Evolutionary conservation across 1,284 basidiomycete genomes (phyloP), one percentile per base, ranked within the genome.

Genomic region (Ceratobasidium sp.): DNA sequence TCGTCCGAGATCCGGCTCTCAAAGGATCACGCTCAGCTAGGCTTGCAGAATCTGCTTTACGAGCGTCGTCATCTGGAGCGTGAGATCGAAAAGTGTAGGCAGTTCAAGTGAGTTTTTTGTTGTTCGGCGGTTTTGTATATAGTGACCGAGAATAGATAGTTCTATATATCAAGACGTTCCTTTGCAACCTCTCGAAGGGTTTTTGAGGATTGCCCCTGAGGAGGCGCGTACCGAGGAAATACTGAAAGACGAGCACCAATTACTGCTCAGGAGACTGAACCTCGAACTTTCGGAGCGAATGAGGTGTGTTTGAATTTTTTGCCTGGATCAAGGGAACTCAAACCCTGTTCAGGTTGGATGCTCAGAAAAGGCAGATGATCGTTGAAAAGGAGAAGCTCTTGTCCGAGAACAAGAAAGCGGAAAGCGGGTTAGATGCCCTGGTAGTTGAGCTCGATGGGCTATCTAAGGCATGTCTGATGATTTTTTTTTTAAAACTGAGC

Each of bases 31-130:
- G 88, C 90, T 0, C 87, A 92, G 80, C 86, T 93, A 33, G 86
- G 88, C 16, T 85, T 93, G 40, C 91, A 93, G 79, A 93, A 93
- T 76, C 81, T 93, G 49, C 83, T 91, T 64, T 93, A 93, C 76
- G 91, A 93, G 80, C 92, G 91, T 78, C 83, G 92, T 36, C 91
- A 93, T 78, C 84, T 93, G 11, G 91, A 93, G 79, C 84, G 90
- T 74, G 91, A 93, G 81, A 93, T 93, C 38, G 91, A 92, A 77
- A 93, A 93, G 79, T 93, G 91, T 80, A 86, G 89, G 69, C 91
- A 92, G 77, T 93, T 93, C 79, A 91, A 89, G 91, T 93, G 78
- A 78, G 90, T 72, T 42, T 48, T 42, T 46, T 83, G 54, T 67
- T 16, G 54, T 14, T 11, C 54, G 38, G 33, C 62, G n/a, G 16